Conservation (phyloP, 495 filamentous ascomycete species). For the Tuber indicum region DNA sequence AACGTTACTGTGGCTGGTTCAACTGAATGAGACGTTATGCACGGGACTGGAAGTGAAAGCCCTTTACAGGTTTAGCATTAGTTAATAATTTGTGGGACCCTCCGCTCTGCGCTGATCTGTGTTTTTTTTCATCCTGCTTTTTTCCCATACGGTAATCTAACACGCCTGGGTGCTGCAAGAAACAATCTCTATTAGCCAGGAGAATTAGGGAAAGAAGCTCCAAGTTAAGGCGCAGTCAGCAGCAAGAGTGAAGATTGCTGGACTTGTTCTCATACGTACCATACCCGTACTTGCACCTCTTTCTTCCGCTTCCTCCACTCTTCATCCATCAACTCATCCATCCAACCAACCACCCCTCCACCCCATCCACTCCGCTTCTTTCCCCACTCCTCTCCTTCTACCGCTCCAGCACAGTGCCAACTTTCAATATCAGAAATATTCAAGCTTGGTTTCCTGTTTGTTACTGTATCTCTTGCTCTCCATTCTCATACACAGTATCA, state of each 20-base stretch:
- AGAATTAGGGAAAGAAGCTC: neutral
- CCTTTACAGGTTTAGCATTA: slow-evolving; percentile 1
- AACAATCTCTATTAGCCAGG: neutral
- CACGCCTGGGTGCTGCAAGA: neutral
- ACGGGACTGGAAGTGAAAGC: neutral
- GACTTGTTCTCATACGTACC: neutral
- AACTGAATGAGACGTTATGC: neutral
- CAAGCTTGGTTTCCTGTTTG: neutral
- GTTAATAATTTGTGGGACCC: neutral
- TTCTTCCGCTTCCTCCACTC: slow-evolving; percentile 7
- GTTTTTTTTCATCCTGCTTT: slow-evolving; percentile 1
- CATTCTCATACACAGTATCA: neutral
- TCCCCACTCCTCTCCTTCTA: slow-evolving; percentile 11
- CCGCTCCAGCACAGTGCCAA: neutral
- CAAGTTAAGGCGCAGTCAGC: neutral
- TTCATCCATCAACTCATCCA: slow-evolving; percentile 13
- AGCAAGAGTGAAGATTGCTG: neutral
- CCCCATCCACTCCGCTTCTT: slow-evolving; percentile 7
- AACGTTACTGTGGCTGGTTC: neutral
- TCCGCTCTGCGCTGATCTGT: neutral
- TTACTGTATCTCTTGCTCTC: neutral
- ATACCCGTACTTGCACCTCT: slow-evolving; percentile 1
- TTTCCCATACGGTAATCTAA: neutral
- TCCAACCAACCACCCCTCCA: slow-evolving; percentile 13
- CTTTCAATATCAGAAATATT: neutral